phyloP scores from a whole-genome alignment of 345 rosid species.

The Pistacia integerrima region DNA sequence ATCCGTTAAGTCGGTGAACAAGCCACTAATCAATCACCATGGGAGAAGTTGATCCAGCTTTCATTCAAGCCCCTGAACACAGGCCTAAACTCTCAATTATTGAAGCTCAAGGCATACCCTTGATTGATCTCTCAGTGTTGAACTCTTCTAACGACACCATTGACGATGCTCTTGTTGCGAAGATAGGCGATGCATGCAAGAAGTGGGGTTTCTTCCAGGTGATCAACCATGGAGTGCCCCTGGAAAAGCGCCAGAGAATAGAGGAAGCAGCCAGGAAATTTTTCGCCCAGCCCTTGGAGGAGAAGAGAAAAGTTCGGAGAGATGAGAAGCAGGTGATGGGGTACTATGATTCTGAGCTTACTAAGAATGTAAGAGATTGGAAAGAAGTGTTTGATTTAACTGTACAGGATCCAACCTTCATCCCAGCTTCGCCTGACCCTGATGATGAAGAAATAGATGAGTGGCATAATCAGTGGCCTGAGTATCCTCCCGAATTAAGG shows the following conservation, averaged over 20 bases:
- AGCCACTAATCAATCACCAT: conserved; percentile 31
- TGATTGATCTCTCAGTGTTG: conserved; percentile 33
- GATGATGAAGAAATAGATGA: conserved; percentile 21
- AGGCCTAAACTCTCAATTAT: conserved; percentile 26
- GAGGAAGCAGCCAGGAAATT: conserved; percentile 26
- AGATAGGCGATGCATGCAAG: conserved; percentile 41
- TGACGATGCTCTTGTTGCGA: conserved; percentile 25
- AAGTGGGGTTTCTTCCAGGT: conserved; percentile 46
- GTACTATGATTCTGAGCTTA: conserved; percentile 43
- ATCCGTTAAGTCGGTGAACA: too few relatives aligned
- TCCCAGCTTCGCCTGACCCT: conserved; percentile 28
- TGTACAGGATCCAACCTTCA: conserved; percentile 14
- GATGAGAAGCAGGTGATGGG: conserved; percentile 32
- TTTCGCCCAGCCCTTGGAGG: conserved; percentile 35
- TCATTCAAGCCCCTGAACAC: conserved; percentile 37
- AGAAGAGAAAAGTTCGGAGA: conserved; percentile 39
- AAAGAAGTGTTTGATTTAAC: conserved; percentile 49
- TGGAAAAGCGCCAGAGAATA: conserved; percentile 19
- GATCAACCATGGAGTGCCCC: conserved; percentile 47
- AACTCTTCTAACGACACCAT: neutral
- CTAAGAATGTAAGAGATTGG: conserved; percentile 60
- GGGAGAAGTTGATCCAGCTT: conserved; percentile 39
- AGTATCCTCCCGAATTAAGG: conserved; percentile 27
- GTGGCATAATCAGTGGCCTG: conserved; percentile 12
- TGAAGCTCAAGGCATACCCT: conserved; percentile 35